Evolutionary conservation across 768 basidiomycete species (phyloP), one percentile per base, ranked within the genome.

Genomic region (Amanita pseudoporphyria): DNA sequence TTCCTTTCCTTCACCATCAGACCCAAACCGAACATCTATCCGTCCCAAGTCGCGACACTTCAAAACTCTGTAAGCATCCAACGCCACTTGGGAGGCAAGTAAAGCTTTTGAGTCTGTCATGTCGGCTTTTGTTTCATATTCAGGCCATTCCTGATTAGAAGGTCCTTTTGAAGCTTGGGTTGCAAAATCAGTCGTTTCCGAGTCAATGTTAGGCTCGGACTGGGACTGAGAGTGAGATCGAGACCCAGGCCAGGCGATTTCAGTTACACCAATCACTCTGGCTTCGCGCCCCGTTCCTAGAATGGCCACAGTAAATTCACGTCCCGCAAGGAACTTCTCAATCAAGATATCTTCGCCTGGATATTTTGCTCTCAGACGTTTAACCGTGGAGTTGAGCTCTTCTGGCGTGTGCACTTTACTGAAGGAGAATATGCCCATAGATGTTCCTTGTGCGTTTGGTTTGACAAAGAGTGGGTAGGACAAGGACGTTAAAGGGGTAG

Each of bases 251-350:
- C 40, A 41, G 12, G n/a, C 2, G 14, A 41, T 3, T 14, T 41
- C 40, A 13, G 3, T 51, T 16, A 60, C 55, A 6, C 59, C 58
- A 21, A 61, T 42, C 10, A 53, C 56, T 2, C 40, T 30, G 1
- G 60, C 57, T 12, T 56, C 52, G 32, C 38, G 44, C 1, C 61
- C 61, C 3, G 58, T 62, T 3, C 59, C 61, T 10, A 60, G 16
- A 33, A 62, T 57, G 6, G 58, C 57, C 1, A 61, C 57, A 2
- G 61, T 62, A 31, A 62, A 58, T 41, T 62, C 61, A 2, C 57
- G 49, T 7, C 61, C 60, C 5, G 43, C 39, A 22, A 62, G 56
- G 44, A 62, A 62, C 21, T 51, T 43, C 49, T 62, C 61, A 28
- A 62, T 45, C 9, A 61, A 32, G 24, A 61, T 56, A 14, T 53